phyloP scores from a whole-genome alignment of 2,329 filamentous ascomycete species.

The Daldinia eschscholtzii region DNA sequence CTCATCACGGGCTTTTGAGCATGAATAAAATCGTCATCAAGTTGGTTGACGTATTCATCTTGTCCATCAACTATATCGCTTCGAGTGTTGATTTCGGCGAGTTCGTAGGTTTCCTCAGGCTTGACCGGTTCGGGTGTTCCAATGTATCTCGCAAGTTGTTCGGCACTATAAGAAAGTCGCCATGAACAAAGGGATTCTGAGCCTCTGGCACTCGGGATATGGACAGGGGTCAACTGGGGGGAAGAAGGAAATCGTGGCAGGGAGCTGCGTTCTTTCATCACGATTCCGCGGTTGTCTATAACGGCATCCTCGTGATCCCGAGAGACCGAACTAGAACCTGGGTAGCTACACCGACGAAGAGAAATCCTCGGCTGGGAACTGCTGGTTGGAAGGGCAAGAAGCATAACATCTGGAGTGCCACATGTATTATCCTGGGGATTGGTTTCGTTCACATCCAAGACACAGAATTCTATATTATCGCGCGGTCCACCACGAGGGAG shows the following conservation, averaged over 20 bases:
- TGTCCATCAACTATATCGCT: slow-evolving; percentile 5
- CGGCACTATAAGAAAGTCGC: slow-evolving; percentile 49
- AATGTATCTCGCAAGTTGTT: slow-evolving; percentile 46
- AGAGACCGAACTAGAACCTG: slow-evolving; percentile 26
- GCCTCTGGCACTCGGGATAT: slow-evolving; percentile 38
- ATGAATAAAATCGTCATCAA: neutral
- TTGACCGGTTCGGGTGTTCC: slow-evolving; percentile 36
- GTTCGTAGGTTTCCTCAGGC: slow-evolving; percentile 24
- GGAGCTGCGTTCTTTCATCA: slow-evolving; percentile 39
- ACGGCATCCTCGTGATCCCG: slow-evolving; percentile 33
- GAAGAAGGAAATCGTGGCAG: slow-evolving; percentile 43
- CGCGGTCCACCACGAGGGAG: slow-evolving; percentile 59
- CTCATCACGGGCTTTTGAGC: neutral
- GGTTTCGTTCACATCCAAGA: slow-evolving; percentile 45
- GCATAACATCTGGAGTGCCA: slow-evolving; percentile 19
- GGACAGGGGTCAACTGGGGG: slow-evolving; percentile 43
- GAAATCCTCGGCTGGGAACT: slow-evolving; percentile 24
- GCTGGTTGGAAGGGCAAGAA: slow-evolving; percentile 24
- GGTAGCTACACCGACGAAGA: slow-evolving; percentile 39
- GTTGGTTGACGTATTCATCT: slow-evolving; percentile 10
- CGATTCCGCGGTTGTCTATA: slow-evolving; percentile 15
- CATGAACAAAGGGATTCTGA: slow-evolving; percentile 50
- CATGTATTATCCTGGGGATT: slow-evolving; percentile 21
- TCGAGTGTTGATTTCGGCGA: slow-evolving; percentile 14
- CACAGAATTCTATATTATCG: slow-evolving; percentile 63